A percentile compares a stretch with the other conserved stretches of the same genome.
Conservation (phyloP, 176 grass and related monocot genomes). For the Zoysia japonica region DNA sequence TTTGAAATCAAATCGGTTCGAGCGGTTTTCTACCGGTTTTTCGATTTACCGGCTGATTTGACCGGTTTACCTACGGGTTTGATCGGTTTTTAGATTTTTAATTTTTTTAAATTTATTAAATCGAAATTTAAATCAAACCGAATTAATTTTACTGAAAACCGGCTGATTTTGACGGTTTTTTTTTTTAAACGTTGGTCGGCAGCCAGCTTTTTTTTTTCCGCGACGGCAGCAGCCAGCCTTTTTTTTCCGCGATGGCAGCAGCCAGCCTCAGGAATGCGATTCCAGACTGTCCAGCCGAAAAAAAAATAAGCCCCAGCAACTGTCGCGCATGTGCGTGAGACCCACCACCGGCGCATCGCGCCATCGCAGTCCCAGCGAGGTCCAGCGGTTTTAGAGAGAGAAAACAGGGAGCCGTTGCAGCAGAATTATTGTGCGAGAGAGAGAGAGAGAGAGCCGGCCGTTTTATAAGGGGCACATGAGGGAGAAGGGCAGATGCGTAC, state of each 20-base stretch:
- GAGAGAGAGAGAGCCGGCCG: not conserved
- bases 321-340: slow-evolving; percentile 48
- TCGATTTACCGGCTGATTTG: too few species aligned
- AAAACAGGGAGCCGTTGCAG: slow-evolving; percentile 30
- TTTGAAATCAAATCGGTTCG: too few species aligned
- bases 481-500: slow-evolving; percentile 2
- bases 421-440: slow-evolving; percentile 18
- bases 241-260: not conserved
- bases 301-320: slow-evolving; percentile 18
- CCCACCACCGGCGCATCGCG: slow-evolving; percentile 31
- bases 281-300: slow-evolving; percentile 39
- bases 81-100: too few species aligned
- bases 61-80: too few species aligned
- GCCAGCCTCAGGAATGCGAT: slow-evolving; percentile 13
- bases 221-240: too few species aligned
- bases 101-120: too few species aligned
- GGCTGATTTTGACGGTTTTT: too few species aligned
- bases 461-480: slow-evolving; percentile 18
- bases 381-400: slow-evolving; percentile 37
- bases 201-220: too few species aligned
- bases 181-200: too few species aligned
- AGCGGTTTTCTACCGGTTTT: too few species aligned
- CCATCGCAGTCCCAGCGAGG: slow-evolving; percentile 58
- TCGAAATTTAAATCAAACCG: too few species aligned
- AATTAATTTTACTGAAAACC: too few species aligned